Evolutionary conservation across 805 yeast genomes (phyloP), one percentile per base, ranked within the genome.

Genomic region (Lipomyces kockii): DNA sequence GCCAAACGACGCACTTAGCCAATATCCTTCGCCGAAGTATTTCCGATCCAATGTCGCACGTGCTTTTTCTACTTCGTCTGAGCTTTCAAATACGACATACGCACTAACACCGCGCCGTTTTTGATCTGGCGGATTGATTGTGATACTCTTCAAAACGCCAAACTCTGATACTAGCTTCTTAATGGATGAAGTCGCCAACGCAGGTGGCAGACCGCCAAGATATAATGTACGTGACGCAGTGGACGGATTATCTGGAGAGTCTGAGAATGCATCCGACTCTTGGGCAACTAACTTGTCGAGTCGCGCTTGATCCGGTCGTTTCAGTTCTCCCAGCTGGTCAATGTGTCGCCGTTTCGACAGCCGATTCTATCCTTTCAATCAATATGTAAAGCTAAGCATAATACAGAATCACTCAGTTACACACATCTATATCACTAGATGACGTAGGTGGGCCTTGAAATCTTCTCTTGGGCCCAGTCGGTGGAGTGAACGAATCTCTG

Each of bases 1-100:
- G 9, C 68, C 67, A 32, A 69, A 37, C 39, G 61, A 49, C 20
- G 72, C 66, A 17, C 55, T 52, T 2, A 65, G 58, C 61, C 70
- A 62, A 46, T 17, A 69, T 29, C 72, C 72, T 32, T 60, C 62
- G 39, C 72, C 72, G 17, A 68, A 53, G 49, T 69, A 69, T 22
- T n/a, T 58, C 34, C 64, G 61, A 37, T 69, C 71, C 11, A 69
- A 39, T 9, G 55, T 52, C 3, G 59, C 14, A 20, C 69, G 58
- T 4, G 61, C 63, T 17, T 29, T 52, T 35, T 62, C 67, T 14
- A 62, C 70, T 3, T 65, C 61, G n/a, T 61, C 60, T n/a, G 56
- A 14, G 34, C 54, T 60, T 6, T 20, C 37, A 2, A 68, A 58
- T n/a, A 62, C 53, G 5, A 65, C 67, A 9, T 62, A 54, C 2